Conservation (phyloP, 495 filamentous ascomycete species). For the Venustampulla echinocandica region DNA sequence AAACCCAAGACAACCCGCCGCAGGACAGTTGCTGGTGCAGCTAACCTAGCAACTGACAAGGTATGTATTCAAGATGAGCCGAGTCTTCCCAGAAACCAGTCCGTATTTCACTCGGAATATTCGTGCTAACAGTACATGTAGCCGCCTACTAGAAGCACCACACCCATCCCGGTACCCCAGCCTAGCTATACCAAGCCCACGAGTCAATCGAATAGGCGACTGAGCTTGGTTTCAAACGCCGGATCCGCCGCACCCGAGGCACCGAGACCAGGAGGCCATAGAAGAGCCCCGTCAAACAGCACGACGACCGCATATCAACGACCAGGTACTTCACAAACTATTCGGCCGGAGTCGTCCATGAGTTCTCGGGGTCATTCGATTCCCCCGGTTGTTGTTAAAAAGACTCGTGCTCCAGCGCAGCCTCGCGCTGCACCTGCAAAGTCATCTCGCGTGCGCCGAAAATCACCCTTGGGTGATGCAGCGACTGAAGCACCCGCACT, state of each 20-base stretch:
- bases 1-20: constrained; percentile 49
- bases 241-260: constrained; percentile 23
- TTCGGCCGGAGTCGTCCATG: constrained; percentile 27
- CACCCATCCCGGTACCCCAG: constrained; percentile 26
- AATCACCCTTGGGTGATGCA: constrained; percentile 16
- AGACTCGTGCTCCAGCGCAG: constrained; percentile 32
- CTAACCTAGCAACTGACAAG: constrained; percentile 38
- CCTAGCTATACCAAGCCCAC: constrained; percentile 23
- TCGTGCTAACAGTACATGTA: constrained; percentile 1
- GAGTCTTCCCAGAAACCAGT: constrained; percentile 5
- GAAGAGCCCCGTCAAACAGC: constrained; percentile 12
- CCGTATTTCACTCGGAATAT: not conserved
- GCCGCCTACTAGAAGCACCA: constrained; percentile 22
- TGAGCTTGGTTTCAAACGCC: constrained; percentile 33
- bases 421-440: constrained; percentile 27
- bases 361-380: constrained; percentile 21
- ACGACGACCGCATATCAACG: constrained; percentile 20
- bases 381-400: constrained; percentile 29
- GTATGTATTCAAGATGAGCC: constrained; percentile 21
- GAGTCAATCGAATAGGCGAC: constrained; percentile 27
- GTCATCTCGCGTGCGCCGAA: constrained; percentile 38
- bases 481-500: constrained; percentile 5
- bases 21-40: constrained; percentile 54
- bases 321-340: constrained; percentile 30
- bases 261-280: constrained; percentile 12